phyloP scores from a whole-genome alignment of 2,329 filamentous ascomycete species.

The Echinosphaeria canescens region DNA sequence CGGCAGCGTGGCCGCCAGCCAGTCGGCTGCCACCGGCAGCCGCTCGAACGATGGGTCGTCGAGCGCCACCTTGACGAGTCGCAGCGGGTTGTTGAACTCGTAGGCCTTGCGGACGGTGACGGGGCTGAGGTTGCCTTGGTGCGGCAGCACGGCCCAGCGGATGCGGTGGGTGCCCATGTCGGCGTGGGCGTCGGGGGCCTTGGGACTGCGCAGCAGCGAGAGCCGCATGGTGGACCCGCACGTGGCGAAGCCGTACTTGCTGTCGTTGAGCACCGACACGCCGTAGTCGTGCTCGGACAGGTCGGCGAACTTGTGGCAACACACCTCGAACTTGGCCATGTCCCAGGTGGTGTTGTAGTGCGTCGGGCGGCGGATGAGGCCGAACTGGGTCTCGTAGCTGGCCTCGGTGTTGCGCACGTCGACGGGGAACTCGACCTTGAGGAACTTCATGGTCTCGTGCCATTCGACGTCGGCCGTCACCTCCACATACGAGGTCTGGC shows the following conservation, averaged over 20 bases:
- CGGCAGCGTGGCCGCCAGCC: constrained; percentile 2
- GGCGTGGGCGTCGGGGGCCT: constrained; percentile 80
- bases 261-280: constrained; percentile 84
- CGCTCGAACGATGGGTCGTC: constrained; percentile 8
- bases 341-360: constrained; percentile 93
- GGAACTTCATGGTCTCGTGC: constrained; percentile 92
- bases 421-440: constrained; percentile 97
- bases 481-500: constrained; percentile 49
- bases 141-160: constrained; percentile 78
- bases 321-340: constrained; percentile 65
- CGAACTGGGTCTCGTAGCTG: constrained; percentile 87
- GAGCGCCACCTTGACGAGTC: constrained; percentile 24
- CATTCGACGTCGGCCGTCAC: constrained; percentile 81
- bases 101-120: constrained; percentile 65
- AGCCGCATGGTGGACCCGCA: constrained; percentile 77
- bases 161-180: constrained; percentile 86
- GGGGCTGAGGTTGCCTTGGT: constrained; percentile 47
- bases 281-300: constrained; percentile 48
- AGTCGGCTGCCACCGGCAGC: constrained; percentile 8
- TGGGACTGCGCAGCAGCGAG: constrained; percentile 67
- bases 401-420: constrained; percentile 81
- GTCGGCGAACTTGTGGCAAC: constrained; percentile 55
- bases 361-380: constrained; percentile 70
- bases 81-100: constrained; percentile 75
- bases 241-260: constrained; percentile 90